phyloP scores from a whole-genome alignment of 306 rosid species.

The Cucumis cinereus region DNA sequence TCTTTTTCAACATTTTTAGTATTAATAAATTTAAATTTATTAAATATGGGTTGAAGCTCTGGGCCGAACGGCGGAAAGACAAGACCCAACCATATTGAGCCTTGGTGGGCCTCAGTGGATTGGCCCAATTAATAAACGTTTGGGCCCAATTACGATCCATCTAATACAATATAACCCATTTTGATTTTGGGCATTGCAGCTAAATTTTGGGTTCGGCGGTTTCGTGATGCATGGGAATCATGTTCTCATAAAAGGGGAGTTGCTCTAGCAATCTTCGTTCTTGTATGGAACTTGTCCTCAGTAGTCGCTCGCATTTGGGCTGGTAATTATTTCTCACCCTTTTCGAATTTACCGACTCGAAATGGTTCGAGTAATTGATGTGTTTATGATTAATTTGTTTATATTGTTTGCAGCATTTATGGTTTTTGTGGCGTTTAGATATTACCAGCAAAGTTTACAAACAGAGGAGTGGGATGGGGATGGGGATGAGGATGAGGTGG shows the following conservation, averaged over 20 bases:
- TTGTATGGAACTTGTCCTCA: conserved; percentile 82
- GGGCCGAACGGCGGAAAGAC: not conserved
- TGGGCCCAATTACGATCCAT: not conserved
- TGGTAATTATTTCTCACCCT: conserved; percentile 30
- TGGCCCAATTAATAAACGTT: not conserved
- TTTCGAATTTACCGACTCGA: not conserved
- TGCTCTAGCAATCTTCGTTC: conserved; percentile 43
- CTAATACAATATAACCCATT: no score
- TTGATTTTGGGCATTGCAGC: conserved; percentile 23
- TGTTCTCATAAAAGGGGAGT: conserved; percentile 77
- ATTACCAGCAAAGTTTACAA: not conserved
- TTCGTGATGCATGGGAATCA: conserved; percentile 79
- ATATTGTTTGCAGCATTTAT: conserved; percentile 6
- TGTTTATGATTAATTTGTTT: no score
- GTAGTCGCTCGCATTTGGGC: conserved; percentile 89
- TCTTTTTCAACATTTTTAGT: not conserved
- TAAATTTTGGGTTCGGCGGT: conserved; percentile 69
- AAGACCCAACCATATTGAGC: not conserved
- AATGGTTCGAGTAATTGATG: no score
- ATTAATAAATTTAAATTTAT: no score
- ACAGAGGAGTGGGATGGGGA: conserved; percentile 1
- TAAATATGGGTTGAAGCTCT: not conserved
- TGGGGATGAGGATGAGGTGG: not conserved
- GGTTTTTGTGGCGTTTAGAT: conserved; percentile 5
- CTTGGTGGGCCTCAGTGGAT: not conserved